Percentiles rank a stretch among this genome's conserved stretches.
These are phyloP conservation scores for Xylariaceae sp. DNA, from an alignment of 2,329 filamentous ascomycete species.

Conservation along the genomic window DNA sequence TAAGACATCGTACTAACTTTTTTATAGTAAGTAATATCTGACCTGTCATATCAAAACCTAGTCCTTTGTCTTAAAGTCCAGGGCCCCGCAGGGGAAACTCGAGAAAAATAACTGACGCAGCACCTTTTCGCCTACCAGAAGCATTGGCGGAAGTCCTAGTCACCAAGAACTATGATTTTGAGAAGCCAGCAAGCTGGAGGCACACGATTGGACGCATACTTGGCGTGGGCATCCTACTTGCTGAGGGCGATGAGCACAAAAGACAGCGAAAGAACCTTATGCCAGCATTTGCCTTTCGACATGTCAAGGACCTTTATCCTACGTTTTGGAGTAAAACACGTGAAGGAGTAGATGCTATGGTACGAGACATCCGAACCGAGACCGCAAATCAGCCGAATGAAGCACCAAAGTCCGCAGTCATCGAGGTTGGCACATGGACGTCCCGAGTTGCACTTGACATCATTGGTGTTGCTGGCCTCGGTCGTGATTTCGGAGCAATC, in stretches of 20 bases:
- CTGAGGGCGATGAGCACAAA: conserved; percentile 90
- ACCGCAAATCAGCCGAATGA: conserved; percentile 26
- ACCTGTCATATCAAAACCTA: too few relatives aligned
- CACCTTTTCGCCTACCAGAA: too few relatives aligned
- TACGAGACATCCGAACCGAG: conserved; percentile 43
- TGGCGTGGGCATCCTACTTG: conserved; percentile 70
- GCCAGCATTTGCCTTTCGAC: conserved; percentile 82
- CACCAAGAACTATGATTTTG: conserved; percentile 67
- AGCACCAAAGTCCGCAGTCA: conserved; percentile 37
- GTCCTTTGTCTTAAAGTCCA: too few relatives aligned
- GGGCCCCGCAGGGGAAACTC: too few relatives aligned
- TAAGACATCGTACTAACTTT: too few relatives aligned
- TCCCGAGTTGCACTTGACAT: conserved; percentile 72
- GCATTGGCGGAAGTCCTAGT: conserved; percentile 68
- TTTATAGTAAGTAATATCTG: too few relatives aligned
- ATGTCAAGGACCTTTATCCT: conserved; percentile 81
- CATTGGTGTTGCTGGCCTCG: conserved; percentile 70
- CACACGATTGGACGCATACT: conserved; percentile 60
- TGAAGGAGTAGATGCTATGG: conserved; percentile 65
- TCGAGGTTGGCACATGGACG: conserved; percentile 62
- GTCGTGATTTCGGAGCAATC: conserved; percentile 67
- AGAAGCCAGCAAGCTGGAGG: conserved; percentile 57
- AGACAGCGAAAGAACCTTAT: conserved; percentile 74
- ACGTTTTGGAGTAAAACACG: conserved; percentile 77
- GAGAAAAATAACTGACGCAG: too few relatives aligned